Evolutionary conservation across 495 filamentous ascomycete genomes (phyloP), one percentile per base, ranked within the genome.

Genomic region (Tuber magnatum): DNA sequence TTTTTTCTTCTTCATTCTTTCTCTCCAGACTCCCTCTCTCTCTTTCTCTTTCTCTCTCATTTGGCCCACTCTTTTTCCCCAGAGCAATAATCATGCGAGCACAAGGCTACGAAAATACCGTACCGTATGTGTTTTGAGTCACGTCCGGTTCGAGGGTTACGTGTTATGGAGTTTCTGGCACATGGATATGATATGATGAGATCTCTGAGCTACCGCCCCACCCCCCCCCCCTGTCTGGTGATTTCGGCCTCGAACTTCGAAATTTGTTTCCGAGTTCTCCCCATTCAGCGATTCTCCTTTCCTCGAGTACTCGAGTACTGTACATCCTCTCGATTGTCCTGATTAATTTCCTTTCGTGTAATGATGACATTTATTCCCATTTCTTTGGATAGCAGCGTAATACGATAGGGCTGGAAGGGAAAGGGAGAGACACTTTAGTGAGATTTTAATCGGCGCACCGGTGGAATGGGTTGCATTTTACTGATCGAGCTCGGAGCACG

Each of bases 131-230:
- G 56, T 65, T 65, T 65, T 35, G 56, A 65, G 28, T 65, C 56
- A 65, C 14, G 56, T 18, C 28, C 12, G 56, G 18, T 35, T 65
- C 28, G 28, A 35, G 56, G 28, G 56, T 65, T 65, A 65, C 56
- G 56, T 65, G 56, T 65, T 65, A 35, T 65, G 56, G 56, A 18
- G 32, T 65, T 65, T 65, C 56, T 65, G 56, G 56, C 18, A 65
- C 56, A 65, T 20, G 56, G 28, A 35, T 35, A 65, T 65, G 56
- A 65, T 65, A 65, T 35, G 56, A 65, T 65, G 56, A 35, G 56
- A 65, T 20, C 14, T 65, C 18, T 65, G 14, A 65, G 56, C 51
- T 61, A 61, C 51, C 1, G 12, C 28, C 28, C 24, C 12, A 14
- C 12, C 24, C 7, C 48, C 12, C 1, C 48, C 56, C 56, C 56